phyloP scores from a whole-genome alignment of 2,329 filamentous ascomycete species.

The Ceratocystiopsis brevicomis region DNA sequence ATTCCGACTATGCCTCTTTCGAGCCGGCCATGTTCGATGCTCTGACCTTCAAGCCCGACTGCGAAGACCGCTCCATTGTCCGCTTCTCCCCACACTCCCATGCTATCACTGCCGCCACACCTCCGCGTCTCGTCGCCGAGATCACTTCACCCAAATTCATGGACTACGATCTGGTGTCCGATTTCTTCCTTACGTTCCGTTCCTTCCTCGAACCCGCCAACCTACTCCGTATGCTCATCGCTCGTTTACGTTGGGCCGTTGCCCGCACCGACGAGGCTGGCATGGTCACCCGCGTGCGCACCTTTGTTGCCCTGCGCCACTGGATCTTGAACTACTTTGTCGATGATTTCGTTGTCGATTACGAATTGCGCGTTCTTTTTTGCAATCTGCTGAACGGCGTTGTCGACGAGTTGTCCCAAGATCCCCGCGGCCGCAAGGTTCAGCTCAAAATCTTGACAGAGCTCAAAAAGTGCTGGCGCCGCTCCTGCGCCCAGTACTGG shows the following conservation, averaged over 20 bases:
- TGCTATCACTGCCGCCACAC: conserved; percentile 74
- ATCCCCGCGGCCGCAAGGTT: conserved; percentile 27
- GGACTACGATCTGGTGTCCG: conserved; percentile 90
- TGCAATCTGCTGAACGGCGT: conserved; percentile 62
- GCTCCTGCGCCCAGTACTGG: conserved; percentile 82
- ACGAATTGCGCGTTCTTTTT: conserved; percentile 55
- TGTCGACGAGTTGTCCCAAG: conserved; percentile 32
- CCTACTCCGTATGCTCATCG: conserved; percentile 66
- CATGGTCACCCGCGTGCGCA: conserved; percentile 84
- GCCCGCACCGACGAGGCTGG: conserved; percentile 64
- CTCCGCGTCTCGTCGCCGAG: conserved; percentile 78
- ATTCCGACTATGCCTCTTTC: conserved; percentile 32
- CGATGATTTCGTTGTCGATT: conserved; percentile 75
- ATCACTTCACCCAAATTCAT: conserved; percentile 92
- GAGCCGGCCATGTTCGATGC: conserved; percentile 66
- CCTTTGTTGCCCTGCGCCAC: conserved; percentile 85
- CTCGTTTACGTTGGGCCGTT: conserved; percentile 74
- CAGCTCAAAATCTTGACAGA: conserved; percentile 76
- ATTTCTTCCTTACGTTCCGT: conserved; percentile 93
- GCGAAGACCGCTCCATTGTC: conserved; percentile 64
- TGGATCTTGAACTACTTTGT: conserved; percentile 98
- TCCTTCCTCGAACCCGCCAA: conserved; percentile 63
- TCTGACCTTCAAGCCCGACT: conserved; percentile 58
- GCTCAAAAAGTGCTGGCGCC: conserved; percentile 91
- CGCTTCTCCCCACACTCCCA: conserved; percentile 54